Percentiles rank a stretch among this genome's conserved stretches.
Conservation (phyloP, 306 rosid genomes). For the Albizia julibrissin region DNA sequence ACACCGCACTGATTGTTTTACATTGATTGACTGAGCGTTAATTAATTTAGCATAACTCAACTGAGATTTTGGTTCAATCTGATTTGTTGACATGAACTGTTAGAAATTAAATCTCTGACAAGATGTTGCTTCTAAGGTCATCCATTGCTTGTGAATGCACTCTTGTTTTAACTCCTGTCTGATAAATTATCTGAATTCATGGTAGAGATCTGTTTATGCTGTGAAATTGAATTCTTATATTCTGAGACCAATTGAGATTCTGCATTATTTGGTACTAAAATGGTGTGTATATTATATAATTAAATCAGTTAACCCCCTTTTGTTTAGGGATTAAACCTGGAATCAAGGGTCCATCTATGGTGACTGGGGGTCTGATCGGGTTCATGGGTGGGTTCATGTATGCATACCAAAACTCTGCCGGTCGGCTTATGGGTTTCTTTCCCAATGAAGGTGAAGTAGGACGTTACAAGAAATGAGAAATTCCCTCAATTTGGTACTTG, state of each 20-base stretch:
- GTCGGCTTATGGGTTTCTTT: conserved; percentile 89
- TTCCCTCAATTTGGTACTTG: not conserved
- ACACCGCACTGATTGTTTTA: not conserved
- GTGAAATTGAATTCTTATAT: not conserved
- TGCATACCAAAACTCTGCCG: conserved; percentile 92
- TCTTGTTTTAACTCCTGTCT: not conserved
- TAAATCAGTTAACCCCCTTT: not conserved
- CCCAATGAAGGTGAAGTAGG: conserved; percentile 92
- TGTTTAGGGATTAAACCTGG: conserved; percentile 88
- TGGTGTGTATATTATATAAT: not conserved
- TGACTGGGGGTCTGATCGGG: conserved; percentile 91
- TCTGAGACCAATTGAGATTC: not conserved
- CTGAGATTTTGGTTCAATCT: not conserved
- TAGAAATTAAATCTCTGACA: not conserved
- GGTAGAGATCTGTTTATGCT: not conserved
- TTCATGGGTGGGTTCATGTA: conserved; percentile 96
- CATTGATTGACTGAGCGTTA: not conserved
- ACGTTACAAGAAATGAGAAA: conserved; percentile 67
- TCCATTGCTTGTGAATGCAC: not conserved
- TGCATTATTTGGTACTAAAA: conserved; percentile 3
- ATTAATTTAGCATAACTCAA: not conserved
- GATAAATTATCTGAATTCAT: not conserved
- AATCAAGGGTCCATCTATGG: conserved; percentile 94
- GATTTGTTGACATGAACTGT: not conserved
- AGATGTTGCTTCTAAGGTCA: not conserved